A percentile compares a stretch with the other conserved stretches of the same genome.
phyloP scores from a whole-genome alignment of 495 filamentous ascomycete genomes.

The Penicillium silybi region DNA sequence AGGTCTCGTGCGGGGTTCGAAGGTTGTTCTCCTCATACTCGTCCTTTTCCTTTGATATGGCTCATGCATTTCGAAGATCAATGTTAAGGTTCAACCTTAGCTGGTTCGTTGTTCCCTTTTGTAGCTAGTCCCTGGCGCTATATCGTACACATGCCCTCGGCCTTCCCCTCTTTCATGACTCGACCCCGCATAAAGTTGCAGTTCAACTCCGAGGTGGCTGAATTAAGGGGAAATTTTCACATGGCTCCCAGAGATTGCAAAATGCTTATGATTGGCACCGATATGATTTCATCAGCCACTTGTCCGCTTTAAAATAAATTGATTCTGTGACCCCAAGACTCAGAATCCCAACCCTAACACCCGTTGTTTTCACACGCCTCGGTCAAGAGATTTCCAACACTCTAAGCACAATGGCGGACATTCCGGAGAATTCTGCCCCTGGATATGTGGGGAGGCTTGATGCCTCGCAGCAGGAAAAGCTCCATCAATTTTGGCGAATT shows the following conservation, averaged over 20 bases:
- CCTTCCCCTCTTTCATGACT: slow-evolving; percentile 1
- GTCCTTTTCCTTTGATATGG: neutral
- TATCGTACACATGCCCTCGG: neutral
- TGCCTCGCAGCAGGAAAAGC: slow-evolving; percentile 10
- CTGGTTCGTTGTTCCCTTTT: neutral
- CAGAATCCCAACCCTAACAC: neutral
- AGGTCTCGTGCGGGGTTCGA: neutral
- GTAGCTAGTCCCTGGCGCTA: neutral
- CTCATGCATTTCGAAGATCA: neutral
- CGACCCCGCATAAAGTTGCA: slow-evolving; percentile 1
- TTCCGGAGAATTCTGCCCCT: neutral
- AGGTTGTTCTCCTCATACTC: too few relatives aligned
- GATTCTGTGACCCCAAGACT: neutral
- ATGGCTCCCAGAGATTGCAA: neutral
- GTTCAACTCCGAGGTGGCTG: slow-evolving; percentile 3
- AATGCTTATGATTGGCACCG: neutral
- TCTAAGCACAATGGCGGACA: neutral
- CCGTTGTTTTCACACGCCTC: neutral
- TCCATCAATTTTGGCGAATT: slow-evolving; percentile 15
- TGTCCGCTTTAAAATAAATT: neutral
- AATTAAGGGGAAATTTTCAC: neutral
- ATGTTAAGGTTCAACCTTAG: neutral
- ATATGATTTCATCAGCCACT: neutral
- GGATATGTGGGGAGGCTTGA: slow-evolving; percentile 17
- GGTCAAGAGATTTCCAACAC: neutral